Base-by-base conservation (phyloP, 2,329 filamentous ascomycete species). In the Microdochium nivale region DNA sequence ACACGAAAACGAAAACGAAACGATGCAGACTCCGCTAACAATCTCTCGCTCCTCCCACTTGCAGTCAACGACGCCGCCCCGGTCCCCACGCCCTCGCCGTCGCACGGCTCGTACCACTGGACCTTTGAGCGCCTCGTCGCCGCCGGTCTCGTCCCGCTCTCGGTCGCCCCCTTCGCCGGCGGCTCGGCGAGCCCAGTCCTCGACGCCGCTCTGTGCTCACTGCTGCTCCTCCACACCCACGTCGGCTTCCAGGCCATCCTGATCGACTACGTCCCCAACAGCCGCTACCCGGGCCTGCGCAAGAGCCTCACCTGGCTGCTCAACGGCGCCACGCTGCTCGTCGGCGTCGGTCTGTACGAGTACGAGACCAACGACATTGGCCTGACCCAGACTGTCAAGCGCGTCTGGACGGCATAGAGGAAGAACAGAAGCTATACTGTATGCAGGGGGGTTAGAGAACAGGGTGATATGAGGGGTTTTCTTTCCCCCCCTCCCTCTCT, bases 341-440 rank as follows among this genome's bases (percentile, higher is more conserved):
- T 91, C 56, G 90, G 88, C 49, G 79, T 96, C 58, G 91, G 91
- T 53, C 79, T 97, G 64, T 99, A 99, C 74, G 92, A 97, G 72
- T 97, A 97, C 64, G 94, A 99, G 84, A 99, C 94, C 30, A 97
- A 96, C 66, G 94, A 99, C 61, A 90, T 99, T 50, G 94, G 94
- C 59, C 70, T 99, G 54, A 96, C 90, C 9, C 92, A 95, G 78
- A 86, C 85, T 30, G 78, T 96, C 59, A 90, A 87, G 79, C 82
- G 87, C 66, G 76, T 97, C 56, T 99, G 94, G 94, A 88, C 79
- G 64, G 92, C 94, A 63, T 89, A 74, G 40, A 24, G 19, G 40
- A 19, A 19, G 9, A 5, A 19, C n/a, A 19, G 35, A 40, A 16
- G 9, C 11, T 16, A 40, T 11, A 40, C 19, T 40, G 10, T 8